Conservation (phyloP, 1,284 basidiomycete genomes). For the Peniophora sp. region DNA sequence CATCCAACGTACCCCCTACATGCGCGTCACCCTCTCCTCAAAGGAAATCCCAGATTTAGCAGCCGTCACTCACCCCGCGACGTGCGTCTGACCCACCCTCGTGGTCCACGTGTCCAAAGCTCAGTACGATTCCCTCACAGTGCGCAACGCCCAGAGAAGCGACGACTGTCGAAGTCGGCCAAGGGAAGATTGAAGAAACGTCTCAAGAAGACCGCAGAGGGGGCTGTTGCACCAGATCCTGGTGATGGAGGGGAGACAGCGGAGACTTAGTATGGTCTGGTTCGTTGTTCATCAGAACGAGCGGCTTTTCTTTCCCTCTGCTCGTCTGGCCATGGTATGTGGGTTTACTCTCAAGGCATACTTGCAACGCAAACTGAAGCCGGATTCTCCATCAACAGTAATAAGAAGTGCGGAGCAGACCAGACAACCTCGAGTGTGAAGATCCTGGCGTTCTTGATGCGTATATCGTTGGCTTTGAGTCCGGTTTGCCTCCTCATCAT, state of each 20-base stretch:
- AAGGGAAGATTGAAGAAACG: conserved; percentile 48
- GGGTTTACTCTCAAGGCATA: too few relatives aligned
- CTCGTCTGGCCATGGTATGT: too few relatives aligned
- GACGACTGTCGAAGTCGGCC: conserved; percentile 51
- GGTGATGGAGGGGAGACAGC: background rate
- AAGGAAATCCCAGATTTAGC: conserved; percentile 36
- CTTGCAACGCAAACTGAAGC: too few relatives aligned
- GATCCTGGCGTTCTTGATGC: too few relatives aligned
- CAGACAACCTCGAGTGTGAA: too few relatives aligned
- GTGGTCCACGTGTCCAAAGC: background rate
- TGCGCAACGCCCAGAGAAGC: conserved; percentile 44
- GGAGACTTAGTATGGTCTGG: background rate
- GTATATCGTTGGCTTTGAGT: too few relatives aligned
- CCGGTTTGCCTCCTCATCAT: too few relatives aligned
- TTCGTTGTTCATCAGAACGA: too few relatives aligned
- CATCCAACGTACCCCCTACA: conserved; percentile 60
- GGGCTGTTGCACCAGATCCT: background rate
- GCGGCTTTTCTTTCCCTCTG: too few relatives aligned
- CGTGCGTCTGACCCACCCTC: conserved; percentile 32
- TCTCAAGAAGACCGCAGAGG: conserved; percentile 20
- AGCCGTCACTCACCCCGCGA: conserved; percentile 29
- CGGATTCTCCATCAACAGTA: too few relatives aligned
- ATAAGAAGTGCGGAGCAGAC: too few relatives aligned
- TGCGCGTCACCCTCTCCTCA: conserved; percentile 64
- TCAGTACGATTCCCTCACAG: conserved; percentile 23